Conservation (phyloP, 2,329 filamentous ascomycete genomes). For the Exophiala sp. region DNA sequence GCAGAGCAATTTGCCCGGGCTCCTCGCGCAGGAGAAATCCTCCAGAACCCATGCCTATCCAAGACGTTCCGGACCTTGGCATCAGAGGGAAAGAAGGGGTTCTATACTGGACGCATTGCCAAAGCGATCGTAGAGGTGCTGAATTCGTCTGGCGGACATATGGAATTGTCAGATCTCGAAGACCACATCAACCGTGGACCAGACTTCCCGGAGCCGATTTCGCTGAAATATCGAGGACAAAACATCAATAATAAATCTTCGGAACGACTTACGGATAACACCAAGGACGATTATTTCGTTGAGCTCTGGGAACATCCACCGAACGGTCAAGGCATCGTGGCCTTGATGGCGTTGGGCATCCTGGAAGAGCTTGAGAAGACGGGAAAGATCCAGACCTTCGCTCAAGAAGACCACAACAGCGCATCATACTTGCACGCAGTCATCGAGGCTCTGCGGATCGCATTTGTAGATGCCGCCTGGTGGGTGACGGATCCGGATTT, state of each 20-base stretch:
- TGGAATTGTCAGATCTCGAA: constrained; percentile 75
- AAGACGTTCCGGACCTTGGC: constrained; percentile 77
- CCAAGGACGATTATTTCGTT: constrained; percentile 41
- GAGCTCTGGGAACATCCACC: constrained; percentile 96
- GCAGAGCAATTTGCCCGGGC: constrained; percentile 68
- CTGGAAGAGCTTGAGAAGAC: constrained; percentile 77
- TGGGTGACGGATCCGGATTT: constrained; percentile 67
- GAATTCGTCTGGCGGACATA: constrained; percentile 68
- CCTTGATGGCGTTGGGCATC: constrained; percentile 89
- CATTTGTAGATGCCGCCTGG: constrained; percentile 87
- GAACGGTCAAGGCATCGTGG: constrained; percentile 93
- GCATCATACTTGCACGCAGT: constrained; percentile 77
- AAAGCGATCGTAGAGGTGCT: constrained; percentile 77
- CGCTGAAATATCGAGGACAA: constrained; percentile 71
- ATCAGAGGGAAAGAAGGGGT: constrained; percentile 79
- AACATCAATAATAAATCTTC: constrained; percentile 43
- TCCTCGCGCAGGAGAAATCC: constrained; percentile 77
- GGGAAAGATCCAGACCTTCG: constrained; percentile 71
- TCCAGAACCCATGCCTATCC: constrained; percentile 79
- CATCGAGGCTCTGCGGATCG: constrained; percentile 82
- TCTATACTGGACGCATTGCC: constrained; percentile 82
- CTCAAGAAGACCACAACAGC: constrained; percentile 72
- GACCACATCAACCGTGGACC: constrained; percentile 70
- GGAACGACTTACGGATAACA: constrained; percentile 39
- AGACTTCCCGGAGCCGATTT: constrained; percentile 81